Evolutionary conservation across 2,329 filamentous ascomycete genomes (phyloP).

Genomic region (Chlorencoelia australis): DNA sequence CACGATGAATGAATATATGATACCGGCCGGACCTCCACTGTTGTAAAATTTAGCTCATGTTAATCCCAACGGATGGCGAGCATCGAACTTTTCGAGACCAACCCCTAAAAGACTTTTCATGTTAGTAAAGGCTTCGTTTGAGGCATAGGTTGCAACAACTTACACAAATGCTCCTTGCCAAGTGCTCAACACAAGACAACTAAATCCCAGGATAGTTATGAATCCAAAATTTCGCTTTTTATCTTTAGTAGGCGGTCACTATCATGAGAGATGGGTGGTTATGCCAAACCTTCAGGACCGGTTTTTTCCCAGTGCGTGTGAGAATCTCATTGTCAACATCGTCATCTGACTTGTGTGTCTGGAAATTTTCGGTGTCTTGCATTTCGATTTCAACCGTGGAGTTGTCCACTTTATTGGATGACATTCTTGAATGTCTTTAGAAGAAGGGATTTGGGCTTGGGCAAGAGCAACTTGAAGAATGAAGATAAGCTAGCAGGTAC

Average conservation of each 20-base stretch:
- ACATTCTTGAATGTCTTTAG: too few relatives aligned
- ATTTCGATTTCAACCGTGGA: too few relatives aligned
- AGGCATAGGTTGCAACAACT: not conserved
- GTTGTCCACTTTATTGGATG: too few relatives aligned
- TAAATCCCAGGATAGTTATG: conserved; percentile 32
- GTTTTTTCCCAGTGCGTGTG: not conserved
- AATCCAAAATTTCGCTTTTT: conserved; percentile 30
- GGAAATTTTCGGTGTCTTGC: too few relatives aligned
- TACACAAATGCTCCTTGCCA: conserved; percentile 27
- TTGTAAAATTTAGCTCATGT: too few relatives aligned
- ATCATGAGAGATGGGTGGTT: not conserved
- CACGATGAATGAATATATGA: conserved; percentile 30
- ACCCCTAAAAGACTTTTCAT: not conserved
- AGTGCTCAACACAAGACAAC: conserved; percentile 32
- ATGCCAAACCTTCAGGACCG: conserved; percentile 1
- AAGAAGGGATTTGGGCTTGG: too few relatives aligned
- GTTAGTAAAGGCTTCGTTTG: not conserved
- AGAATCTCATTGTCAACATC: conserved; percentile 2
- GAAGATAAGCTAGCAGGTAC: too few relatives aligned
- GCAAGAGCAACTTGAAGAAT: too few relatives aligned
- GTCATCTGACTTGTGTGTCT: too few relatives aligned
- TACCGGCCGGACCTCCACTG: conserved; percentile 19
- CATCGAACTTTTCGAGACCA: too few relatives aligned
- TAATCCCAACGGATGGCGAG: too few relatives aligned
- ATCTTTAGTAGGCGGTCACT: not conserved